These are phyloP conservation scores for Ophioceras dolichostomum DNA, from an alignment of 2,329 filamentous ascomycete genomes.

Conservation along the genomic window DNA sequence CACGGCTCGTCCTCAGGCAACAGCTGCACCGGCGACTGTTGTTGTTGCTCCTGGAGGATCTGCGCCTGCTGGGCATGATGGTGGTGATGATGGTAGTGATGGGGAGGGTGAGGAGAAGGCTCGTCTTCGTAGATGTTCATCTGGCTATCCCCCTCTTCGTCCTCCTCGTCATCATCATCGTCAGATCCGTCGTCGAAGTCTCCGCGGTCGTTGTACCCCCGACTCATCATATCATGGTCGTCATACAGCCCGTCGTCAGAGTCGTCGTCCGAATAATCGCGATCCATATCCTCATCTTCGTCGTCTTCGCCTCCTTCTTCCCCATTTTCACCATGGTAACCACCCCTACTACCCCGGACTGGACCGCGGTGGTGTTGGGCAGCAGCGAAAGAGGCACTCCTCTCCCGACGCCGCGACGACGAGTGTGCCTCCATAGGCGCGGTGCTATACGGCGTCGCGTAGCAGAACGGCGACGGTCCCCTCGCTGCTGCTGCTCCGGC, in stretches of 20 bases:
- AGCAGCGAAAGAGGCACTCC: too few species aligned
- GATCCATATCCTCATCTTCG: slow-evolving; percentile 18
- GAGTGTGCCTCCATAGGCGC: slow-evolving; percentile 31
- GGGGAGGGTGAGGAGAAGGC: too few species aligned
- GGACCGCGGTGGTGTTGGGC: too few species aligned
- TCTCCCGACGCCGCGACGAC: slow-evolving; percentile 2
- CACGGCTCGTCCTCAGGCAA: slow-evolving; percentile 43
- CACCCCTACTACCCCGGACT: too few species aligned
- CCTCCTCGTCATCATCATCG: slow-evolving; percentile 14
- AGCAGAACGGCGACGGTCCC: slow-evolving; percentile 51
- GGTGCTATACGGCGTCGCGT: slow-evolving; percentile 63
- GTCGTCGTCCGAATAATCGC: slow-evolving; percentile 23
- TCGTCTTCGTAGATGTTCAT: slow-evolving; percentile 18
- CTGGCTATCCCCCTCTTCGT: slow-evolving; percentile 12
- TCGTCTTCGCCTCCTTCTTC: slow-evolving; percentile 14
- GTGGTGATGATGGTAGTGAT: too few species aligned
- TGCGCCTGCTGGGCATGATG: too few species aligned
- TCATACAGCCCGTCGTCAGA: slow-evolving; percentile 15
- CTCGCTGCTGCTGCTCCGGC: too few species aligned
- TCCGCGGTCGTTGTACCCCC: slow-evolving; percentile 11
- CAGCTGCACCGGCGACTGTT: slow-evolving; percentile 8
- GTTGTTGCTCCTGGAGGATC: too few species aligned
- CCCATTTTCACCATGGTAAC: too few species aligned
- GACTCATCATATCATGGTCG: slow-evolving; percentile 5
- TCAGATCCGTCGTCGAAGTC: slow-evolving; percentile 19